Evolutionary conservation across 257 asterid genomes (phyloP).

Genomic region (Solanum rostratum): DNA sequence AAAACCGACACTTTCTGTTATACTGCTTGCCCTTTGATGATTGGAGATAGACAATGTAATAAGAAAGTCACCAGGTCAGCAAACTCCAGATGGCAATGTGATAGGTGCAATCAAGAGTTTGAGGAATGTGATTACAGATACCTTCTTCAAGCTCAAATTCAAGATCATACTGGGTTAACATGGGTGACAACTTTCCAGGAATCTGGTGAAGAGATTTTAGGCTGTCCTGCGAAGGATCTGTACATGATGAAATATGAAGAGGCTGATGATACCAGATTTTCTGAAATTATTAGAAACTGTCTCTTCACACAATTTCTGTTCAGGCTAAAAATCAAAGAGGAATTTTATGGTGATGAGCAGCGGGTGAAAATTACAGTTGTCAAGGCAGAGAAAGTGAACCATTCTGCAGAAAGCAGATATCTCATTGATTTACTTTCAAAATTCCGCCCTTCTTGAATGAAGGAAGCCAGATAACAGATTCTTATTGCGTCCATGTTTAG

Average conservation of each 20-base stretch:
- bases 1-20: constrained; percentile 78
- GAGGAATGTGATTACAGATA: constrained; percentile 86
- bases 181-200: constrained; percentile 99
- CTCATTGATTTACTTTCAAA: constrained; percentile 41
- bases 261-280: constrained; percentile 43
- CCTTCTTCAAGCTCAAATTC: constrained; percentile 87
- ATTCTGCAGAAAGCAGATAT: constrained; percentile 44
- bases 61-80: constrained; percentile 69
- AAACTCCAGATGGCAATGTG: constrained; percentile 73
- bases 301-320: constrained; percentile 56
- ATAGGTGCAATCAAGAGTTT: constrained; percentile 75
- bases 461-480: constrained; percentile 1
- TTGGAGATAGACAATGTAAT: constrained; percentile 87
- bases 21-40: constrained; percentile 89
- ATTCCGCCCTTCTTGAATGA: constrained; percentile 6
- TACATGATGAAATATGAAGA: constrained; percentile 43
- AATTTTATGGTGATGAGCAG: constrained; percentile 79
- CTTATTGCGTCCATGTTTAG: neutral
- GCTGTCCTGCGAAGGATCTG: constrained; percentile 81
- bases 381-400: constrained; percentile 74
- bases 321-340: constrained; percentile 82
- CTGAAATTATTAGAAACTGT: constrained; percentile 40
- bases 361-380: constrained; percentile 67
- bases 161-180: constrained; percentile 72
- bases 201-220: constrained; percentile 75